Evolutionary conservation across 2,329 filamentous ascomycete genomes (phyloP), one percentile per base, ranked within the genome.

Genomic region (Colletotrichum chrysophilum): DNA sequence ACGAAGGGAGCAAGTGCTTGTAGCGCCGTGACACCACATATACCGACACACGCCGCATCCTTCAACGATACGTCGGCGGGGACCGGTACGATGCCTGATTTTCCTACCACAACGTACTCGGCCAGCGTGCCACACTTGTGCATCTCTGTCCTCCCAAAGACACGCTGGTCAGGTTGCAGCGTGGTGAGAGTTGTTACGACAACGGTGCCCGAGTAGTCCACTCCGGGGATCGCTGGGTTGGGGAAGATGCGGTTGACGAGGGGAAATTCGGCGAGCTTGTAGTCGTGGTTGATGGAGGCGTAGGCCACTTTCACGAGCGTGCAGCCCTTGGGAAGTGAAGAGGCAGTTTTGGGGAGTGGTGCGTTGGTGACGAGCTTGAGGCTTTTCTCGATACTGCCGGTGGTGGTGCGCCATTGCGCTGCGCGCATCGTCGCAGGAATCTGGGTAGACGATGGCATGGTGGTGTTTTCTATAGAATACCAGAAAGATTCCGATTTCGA

Each of bases 201-300:
- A 2, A 92, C 86, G 16, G 80, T 83, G 24, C 91, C 91, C 76
- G 85, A 84, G 77, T 89, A 88, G 77, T 92, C 90, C 77, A 87
- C 84, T 18, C 87, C 86, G 0, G 87, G 87, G 2, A 83, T 87
- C 10, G 85, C 85, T n/a, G 89, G 88, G 10, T 79, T 80, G 38
- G 79, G 70, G 28, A 84, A 71, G 8, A 84, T 74, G 62, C 83
- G 69, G 28, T 83, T 83, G 7, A 83, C 83, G 4, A 86, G 65
- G 21, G 55, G 66, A 13, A 43, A 7, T 62, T 87, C 85, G n/a
- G 82, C 78, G 5, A 88, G 58, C 76, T 90, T 90, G 84, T 86
- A 86, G 80, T 90, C 88, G 74, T 88, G 88, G 78, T 90, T 90
- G 28, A 88, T 80, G 5, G 84, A 81, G 1, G 85, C 83, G 77